These are phyloP conservation scores for Lichtheimia hyalospora DNA, from an alignment of 371 early-diverging fungal genomes.

Conservation along the genomic window DNA sequence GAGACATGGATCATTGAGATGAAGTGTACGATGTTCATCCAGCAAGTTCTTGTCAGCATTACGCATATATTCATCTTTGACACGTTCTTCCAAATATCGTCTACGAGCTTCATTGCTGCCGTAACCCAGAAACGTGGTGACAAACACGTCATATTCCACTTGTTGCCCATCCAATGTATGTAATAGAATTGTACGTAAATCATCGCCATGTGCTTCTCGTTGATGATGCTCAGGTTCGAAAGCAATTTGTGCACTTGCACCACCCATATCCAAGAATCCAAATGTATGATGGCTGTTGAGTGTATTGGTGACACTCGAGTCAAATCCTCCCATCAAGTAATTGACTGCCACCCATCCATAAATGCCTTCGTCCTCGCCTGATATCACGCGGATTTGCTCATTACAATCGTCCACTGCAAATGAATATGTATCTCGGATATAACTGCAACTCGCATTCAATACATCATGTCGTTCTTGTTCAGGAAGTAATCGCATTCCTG, in stretches of 20 bases:
- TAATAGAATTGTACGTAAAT: slow-evolving; percentile 70
- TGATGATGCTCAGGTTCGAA: slow-evolving; percentile 71
- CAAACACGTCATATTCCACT: slow-evolving; percentile 71
- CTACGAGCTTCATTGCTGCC: slow-evolving; percentile 94
- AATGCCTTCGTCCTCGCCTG: slow-evolving; percentile 93
- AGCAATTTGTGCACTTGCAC: slow-evolving; percentile 87
- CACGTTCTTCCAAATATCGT: slow-evolving; percentile 60
- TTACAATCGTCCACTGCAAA: slow-evolving; percentile 70
- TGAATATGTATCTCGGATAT: slow-evolving; percentile 53
- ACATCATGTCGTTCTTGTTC: slow-evolving; percentile 54
- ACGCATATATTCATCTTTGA: slow-evolving; percentile 13
- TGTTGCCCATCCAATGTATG: slow-evolving; percentile 68
- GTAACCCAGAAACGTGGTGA: slow-evolving; percentile 92
- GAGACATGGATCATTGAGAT: slow-evolving; percentile 83
- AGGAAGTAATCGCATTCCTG: slow-evolving; percentile 87
- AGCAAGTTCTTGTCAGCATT: background rate
- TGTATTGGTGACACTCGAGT: slow-evolving; percentile 36
- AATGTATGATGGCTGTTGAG: slow-evolving; percentile 61
- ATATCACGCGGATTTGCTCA: slow-evolving; percentile 79
- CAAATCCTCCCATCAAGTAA: slow-evolving; percentile 81
- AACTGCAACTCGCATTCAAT: slow-evolving; percentile 65
- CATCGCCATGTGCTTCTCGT: slow-evolving; percentile 59
- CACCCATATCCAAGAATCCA: slow-evolving; percentile 93
- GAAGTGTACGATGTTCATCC: slow-evolving; percentile 31
- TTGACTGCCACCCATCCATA: slow-evolving; percentile 96